Base-by-base conservation (phyloP, 2,329 filamentous ascomycete species). In the Aspergillus sojae region DNA sequence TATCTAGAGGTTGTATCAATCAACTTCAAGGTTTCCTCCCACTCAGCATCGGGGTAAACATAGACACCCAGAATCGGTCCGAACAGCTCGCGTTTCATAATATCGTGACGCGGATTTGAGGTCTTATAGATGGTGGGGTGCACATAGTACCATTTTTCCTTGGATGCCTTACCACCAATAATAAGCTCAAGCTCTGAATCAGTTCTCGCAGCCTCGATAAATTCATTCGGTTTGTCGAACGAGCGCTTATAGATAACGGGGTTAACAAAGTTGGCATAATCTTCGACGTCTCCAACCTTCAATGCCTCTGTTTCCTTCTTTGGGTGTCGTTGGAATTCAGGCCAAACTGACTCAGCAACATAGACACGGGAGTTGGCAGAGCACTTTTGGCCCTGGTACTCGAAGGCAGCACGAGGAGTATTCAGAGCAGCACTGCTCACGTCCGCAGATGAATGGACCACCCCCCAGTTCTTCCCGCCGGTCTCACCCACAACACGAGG, bases 351-450 rank as follows among this genome's bases (percentile, higher is more conserved):
- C 71, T 86, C 84, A 32, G 93, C 88, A 5, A 95, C 86, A 79
- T 96, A 96, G 54, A 88, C 81, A 28, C 93, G 88, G 34, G 91
- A 94, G 28, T 90, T 93, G 61, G 93, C 93, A 70, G 89, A 93
- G 84, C 93, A 96, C 80, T 96, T 96, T 78, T 96, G 93, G 50
- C 93, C 93, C 77, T 95, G 92, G 82, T 89, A 96, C 78, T 96
- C 93, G 74, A 96, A 96, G 1, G 92, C 92, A 53, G 91, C 92
- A 62, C 93, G 91, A 41, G 96, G 86, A 5, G 91, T 95, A 77
- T 96, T 90, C 68, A 91, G 84, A 32, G 87, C 92, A 19, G 92
- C 92, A 74, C 94, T 95, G 6, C 62, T 81, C 58, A 95, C 80
- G 69, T 95, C 91, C 36, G 92, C 93, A 5, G 88, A 89, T 41